Percentiles rank a stretch among this genome's conserved stretches.
phyloP scores from a whole-genome alignment of 331 rosid genomes.

The Quercus tomentella region DNA sequence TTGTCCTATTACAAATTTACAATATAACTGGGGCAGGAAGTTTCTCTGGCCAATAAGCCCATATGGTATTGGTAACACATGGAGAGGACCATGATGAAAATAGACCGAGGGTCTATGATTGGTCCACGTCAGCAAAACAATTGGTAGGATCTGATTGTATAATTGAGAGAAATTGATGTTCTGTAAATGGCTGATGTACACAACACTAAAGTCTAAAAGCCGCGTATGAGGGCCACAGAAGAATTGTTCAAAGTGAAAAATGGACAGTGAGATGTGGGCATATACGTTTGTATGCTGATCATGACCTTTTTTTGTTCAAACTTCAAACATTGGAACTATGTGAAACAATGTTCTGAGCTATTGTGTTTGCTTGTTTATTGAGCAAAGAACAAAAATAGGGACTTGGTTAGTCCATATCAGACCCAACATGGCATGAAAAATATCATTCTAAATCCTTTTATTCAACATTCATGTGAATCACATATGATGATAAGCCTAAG shows the following conservation, averaged over 20 bases:
- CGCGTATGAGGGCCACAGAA: not conserved
- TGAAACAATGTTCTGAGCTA: too few relatives aligned
- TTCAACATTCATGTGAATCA: too few relatives aligned
- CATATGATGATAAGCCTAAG: too few relatives aligned
- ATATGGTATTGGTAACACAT: not conserved
- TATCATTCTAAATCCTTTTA: too few relatives aligned
- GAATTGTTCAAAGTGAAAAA: constrained; percentile 7
- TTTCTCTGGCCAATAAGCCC: not conserved
- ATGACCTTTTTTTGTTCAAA: too few relatives aligned
- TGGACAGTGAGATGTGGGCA: not conserved
- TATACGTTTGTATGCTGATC: too few relatives aligned
- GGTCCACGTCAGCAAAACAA: not conserved
- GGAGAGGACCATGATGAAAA: not conserved
- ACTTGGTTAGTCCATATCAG: too few relatives aligned
- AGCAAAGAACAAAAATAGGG: too few relatives aligned
- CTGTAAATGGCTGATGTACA: not conserved
- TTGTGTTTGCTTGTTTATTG: too few relatives aligned
- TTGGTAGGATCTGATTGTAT: not conserved
- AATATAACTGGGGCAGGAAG: not conserved
- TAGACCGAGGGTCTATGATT: not conserved
- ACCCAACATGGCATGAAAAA: too few relatives aligned
- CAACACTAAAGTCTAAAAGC: not conserved
- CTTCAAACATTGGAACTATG: too few relatives aligned
- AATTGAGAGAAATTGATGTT: too few relatives aligned
- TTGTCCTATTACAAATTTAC: not conserved